Percentiles rank a stretch among this genome's conserved stretches.
Evolutionary conservation across 2,329 filamentous ascomycete species (phyloP).

Genomic region (Diaporthe batatas): DNA sequence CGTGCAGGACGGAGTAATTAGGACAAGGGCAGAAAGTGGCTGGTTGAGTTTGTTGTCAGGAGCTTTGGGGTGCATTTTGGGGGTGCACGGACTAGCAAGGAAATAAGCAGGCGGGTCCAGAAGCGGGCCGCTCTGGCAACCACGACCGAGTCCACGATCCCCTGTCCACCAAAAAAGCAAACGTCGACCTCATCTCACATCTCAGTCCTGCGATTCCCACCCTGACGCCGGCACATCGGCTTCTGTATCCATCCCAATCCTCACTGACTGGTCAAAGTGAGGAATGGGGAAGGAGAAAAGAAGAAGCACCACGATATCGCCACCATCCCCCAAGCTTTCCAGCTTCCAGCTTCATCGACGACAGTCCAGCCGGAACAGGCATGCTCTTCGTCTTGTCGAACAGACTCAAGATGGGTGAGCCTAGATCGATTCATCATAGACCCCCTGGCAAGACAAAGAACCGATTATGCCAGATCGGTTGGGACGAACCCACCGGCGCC

Average conservation of each 20-base stretch:
- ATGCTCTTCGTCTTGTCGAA: background rate
- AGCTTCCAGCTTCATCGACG: background rate
- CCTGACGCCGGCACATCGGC: conserved; percentile 10
- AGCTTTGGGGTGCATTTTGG: background rate
- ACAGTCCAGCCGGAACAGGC: background rate
- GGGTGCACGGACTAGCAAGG: conserved; percentile 4
- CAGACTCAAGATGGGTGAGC: background rate
- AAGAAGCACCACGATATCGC: background rate
- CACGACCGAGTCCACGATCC: conserved; percentile 25
- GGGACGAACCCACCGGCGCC: background rate
- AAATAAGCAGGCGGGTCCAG: conserved; percentile 18
- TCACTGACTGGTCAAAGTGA: background rate
- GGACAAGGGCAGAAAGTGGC: background rate
- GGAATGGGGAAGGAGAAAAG: too few species aligned
- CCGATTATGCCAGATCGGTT: background rate
- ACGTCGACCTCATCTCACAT: background rate
- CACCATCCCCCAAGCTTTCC: background rate
- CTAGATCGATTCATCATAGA: conserved; percentile 20
- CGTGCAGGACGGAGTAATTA: too few species aligned
- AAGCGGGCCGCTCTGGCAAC: conserved; percentile 22
- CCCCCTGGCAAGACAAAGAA: conserved; percentile 8
- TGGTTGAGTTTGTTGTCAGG: background rate
- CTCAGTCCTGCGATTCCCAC: background rate
- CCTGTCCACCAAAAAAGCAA: conserved; percentile 27
- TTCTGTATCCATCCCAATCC: background rate